Base-by-base conservation (phyloP, 768 basidiomycete genomes). In the Lentinus tigrinus region DNA sequence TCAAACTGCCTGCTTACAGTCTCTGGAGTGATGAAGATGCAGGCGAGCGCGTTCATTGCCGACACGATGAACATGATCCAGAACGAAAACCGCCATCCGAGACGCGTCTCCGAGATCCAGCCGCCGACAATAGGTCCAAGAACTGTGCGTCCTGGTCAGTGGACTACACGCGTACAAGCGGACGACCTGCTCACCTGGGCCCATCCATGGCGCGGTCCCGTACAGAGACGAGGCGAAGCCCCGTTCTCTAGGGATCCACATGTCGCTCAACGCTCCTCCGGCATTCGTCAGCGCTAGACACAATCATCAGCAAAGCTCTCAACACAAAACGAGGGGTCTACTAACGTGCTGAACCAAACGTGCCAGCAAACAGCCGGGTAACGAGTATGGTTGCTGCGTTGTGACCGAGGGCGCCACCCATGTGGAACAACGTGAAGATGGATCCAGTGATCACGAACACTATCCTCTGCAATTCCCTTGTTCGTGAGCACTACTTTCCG, bases 61-160 rank as follows among this genome's bases (percentile, higher is more conserved):
- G 84, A 75, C 56, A 84, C 77, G 21, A 83, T 79, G 62, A 85
- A 77, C 74, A 83, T 82, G 54, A 88, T 73, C 84, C 85, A 85
- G 68, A 87, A 88, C 52, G 82, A 81, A 65, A 83, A 84, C 38
- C 79, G 77, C 84, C 85, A 88, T 19, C 81, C 81, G 10, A 83
- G 74, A 23, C 64, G 70, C 10, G 69, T 79, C 67, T 71, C 57
- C 16, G 78, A 81, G 13, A 85, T 80, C 69, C 80, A 85, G n/a
- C 85, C 85, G 21, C 87, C 85, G 26, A 86, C 80, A 53, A 90
- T 80, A 2, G 87, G 86, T 1, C 87, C 86, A n/a, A 85, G 73
- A 5, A 85, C 83, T 83, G 62, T 13, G 10, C 36, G 47, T 10
- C 1, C 16, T 14, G 8, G 37, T 39, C 4, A 16, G 26, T 11